Conservation (phyloP, 2,329 filamentous ascomycete species). For the Ceratocystis diversiconidia region DNA sequence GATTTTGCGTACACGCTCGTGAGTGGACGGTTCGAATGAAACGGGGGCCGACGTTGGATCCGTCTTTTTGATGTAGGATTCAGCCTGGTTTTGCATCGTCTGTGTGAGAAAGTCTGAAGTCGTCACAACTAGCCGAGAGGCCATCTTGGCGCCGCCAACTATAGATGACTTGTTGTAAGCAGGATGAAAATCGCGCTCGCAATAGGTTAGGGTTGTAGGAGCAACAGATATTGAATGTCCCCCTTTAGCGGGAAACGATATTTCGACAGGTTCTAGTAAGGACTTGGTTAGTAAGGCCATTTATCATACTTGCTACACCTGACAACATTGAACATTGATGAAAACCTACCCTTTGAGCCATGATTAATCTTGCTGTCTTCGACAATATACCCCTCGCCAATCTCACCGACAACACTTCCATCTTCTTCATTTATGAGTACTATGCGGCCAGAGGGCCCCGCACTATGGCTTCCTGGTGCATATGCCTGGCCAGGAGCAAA, state of each 20-base stretch:
- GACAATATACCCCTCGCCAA: conserved; percentile 68
- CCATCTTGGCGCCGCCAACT: conserved; percentile 73
- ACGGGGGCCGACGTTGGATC: conserved; percentile 67
- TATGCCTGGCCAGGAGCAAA: conserved; percentile 73
- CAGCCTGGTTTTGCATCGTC: conserved; percentile 61
- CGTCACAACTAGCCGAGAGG: conserved; percentile 84
- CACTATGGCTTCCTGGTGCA: conserved; percentile 46
- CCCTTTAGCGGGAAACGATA: conserved; percentile 56
- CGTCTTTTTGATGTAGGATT: conserved; percentile 65
- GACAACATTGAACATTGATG: neutral
- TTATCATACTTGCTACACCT: neutral
- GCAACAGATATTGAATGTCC: conserved; percentile 50
- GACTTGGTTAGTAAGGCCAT: conserved; percentile 3
- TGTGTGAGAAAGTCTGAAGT: conserved; percentile 68
- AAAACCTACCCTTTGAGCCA: conserved; percentile 70
- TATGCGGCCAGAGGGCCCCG: conserved; percentile 51
- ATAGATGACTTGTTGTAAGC: conserved; percentile 81
- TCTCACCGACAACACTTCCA: conserved; percentile 84
- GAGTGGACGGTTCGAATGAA: conserved; percentile 74
- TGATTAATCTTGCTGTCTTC: conserved; percentile 62
- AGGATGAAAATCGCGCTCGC: conserved; percentile 68
- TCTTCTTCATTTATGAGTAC: conserved; percentile 93
- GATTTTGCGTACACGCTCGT: conserved; percentile 73
- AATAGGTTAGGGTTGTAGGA: conserved; percentile 54
- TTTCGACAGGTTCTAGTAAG: conserved; percentile 55